These are phyloP conservation scores for Craspedostauros australis DNA, from an alignment of 108 stramenopile species.

Conservation along the genomic window DNA sequence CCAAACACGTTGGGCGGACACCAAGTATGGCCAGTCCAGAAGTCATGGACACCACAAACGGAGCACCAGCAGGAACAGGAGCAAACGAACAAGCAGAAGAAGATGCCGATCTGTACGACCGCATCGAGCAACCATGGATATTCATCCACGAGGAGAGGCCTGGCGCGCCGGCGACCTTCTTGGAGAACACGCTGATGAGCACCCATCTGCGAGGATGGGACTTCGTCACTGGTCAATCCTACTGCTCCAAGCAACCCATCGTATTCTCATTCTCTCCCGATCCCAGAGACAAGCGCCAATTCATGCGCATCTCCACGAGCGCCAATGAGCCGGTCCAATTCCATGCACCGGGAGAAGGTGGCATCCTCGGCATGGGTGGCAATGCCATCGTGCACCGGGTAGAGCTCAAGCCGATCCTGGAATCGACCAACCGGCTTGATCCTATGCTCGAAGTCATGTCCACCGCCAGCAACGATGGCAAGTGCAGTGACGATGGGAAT, in stretches of 20 bases:
- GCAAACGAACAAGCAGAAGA: constrained; percentile 12
- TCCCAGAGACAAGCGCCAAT: constrained; percentile 53
- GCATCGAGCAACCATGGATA: constrained; percentile 55
- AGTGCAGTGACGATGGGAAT: not conserved
- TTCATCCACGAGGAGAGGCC: constrained; percentile 61
- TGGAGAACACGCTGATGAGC: constrained; percentile 47
- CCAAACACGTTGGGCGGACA: constrained; percentile 2
- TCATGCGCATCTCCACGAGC: constrained; percentile 63
- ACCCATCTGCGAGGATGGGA: constrained; percentile 73
- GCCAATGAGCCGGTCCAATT: constrained; percentile 59
- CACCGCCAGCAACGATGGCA: constrained; percentile 11
- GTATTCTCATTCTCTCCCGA: constrained; percentile 61
- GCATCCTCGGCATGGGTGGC: constrained; percentile 62
- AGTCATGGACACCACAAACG: not conserved
- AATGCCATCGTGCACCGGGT: constrained; percentile 76
- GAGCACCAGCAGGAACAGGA: too few relatives aligned
- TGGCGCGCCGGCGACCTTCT: constrained; percentile 57
- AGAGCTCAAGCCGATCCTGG: constrained; percentile 36
- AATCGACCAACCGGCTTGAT: constrained; percentile 23
- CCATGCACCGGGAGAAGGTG: constrained; percentile 60
- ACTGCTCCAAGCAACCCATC: constrained; percentile 49
- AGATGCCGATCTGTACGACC: not conserved
- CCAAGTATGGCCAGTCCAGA: too few relatives aligned
- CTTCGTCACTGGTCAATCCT: constrained; percentile 64
- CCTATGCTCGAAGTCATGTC: too few relatives aligned